A percentile compares a stretch with the other conserved stretches of the same genome.
Evolutionary conservation across 176 grass and related monocot species (phyloP).

Genomic region (Typha latifolia): DNA sequence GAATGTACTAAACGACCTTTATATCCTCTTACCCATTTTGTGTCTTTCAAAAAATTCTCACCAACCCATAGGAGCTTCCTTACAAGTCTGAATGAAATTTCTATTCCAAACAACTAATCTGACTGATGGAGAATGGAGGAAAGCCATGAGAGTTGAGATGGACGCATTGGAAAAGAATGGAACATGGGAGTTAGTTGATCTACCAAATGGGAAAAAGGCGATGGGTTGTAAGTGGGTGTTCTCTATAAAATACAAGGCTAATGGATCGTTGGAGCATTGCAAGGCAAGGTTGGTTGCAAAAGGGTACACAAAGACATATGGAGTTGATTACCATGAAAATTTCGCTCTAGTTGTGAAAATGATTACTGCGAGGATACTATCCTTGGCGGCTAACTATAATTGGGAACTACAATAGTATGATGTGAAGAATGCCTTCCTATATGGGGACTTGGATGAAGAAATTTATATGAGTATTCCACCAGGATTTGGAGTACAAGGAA

Average conservation of each 20-base stretch:
- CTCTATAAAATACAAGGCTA: neutral
- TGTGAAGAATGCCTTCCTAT: neutral
- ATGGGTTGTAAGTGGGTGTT: neutral
- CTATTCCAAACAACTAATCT: neutral
- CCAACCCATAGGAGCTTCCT: neutral
- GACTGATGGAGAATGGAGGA: neutral
- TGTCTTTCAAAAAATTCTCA: too few relatives aligned
- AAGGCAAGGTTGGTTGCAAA: neutral
- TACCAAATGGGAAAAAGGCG: neutral
- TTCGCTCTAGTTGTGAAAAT: neutral
- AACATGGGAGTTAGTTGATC: neutral
- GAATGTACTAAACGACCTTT: neutral
- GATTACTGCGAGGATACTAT: neutral
- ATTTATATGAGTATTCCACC: neutral
- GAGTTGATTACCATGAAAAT: neutral
- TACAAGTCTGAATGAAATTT: neutral
- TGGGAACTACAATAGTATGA: neutral
- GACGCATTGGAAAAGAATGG: neutral
- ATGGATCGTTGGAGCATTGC: neutral
- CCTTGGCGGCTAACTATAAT: neutral
- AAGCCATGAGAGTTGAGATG: neutral
- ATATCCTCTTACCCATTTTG: neutral
- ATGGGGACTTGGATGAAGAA: neutral
- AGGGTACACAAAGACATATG: neutral
- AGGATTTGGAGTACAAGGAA: neutral